These are phyloP conservation scores for Eucalyptus paniculata DNA, from an alignment of 345 rosid species.

Conservation along the genomic window DNA sequence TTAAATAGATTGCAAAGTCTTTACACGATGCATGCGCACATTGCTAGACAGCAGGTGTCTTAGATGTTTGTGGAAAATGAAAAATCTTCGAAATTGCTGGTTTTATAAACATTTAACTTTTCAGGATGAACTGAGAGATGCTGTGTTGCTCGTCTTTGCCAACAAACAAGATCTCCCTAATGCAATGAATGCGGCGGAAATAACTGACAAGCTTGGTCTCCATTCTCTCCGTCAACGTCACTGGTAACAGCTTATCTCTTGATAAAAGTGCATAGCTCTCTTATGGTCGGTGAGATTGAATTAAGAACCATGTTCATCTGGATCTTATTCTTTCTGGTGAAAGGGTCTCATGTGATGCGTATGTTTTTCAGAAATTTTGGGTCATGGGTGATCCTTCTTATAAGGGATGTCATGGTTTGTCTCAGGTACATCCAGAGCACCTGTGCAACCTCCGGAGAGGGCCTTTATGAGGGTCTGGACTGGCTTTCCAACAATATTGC, in stretches of 20 bases:
- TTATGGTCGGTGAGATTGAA: not conserved
- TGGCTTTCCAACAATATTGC: conserved; percentile 83
- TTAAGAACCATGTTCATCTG: not conserved
- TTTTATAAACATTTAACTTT: not conserved
- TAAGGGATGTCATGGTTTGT: not conserved
- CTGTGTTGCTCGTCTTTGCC: conserved; percentile 82
- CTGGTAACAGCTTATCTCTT: conserved; percentile 29
- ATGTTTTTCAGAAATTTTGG: not conserved
- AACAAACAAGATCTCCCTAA: conserved; percentile 94
- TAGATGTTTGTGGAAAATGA: not conserved
- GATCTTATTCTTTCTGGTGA: not conserved
- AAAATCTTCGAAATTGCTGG: not conserved
- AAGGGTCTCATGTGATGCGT: not conserved
- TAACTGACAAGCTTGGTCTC: conserved; percentile 88
- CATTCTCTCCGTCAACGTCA: conserved; percentile 92
- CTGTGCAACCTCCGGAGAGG: conserved; percentile 75
- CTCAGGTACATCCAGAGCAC: conserved; percentile 82
- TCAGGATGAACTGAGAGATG: conserved; percentile 81
- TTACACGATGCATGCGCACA: not conserved
- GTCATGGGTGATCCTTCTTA: not conserved
- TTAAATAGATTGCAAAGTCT: not conserved
- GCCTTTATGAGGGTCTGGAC: conserved; percentile 75
- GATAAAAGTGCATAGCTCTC: not conserved
- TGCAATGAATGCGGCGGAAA: conserved; percentile 95
- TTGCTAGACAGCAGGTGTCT: not conserved